Evolutionary conservation across 768 basidiomycete genomes (phyloP).

Genomic region (Leccinellum luteum): DNA sequence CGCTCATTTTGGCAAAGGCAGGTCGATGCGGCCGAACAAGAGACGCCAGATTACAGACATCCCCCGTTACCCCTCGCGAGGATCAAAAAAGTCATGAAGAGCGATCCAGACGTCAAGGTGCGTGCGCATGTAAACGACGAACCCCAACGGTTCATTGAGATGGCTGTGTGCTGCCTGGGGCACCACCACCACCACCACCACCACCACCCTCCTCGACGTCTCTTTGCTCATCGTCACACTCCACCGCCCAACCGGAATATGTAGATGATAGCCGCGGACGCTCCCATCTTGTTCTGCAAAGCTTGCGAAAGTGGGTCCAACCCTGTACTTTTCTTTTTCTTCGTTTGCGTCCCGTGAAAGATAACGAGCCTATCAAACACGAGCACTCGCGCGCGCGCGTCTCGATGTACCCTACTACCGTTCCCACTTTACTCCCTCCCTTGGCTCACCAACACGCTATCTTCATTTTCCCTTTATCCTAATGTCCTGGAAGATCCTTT

Average conservation of each 20-base stretch:
- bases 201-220: neutral
- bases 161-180: neutral
- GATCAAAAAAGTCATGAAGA: conserved; percentile 99
- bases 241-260: neutral
- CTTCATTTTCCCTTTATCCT: neutral
- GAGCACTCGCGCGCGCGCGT: no score
- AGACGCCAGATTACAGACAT: conserved; percentile 84
- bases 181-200: neutral
- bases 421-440: neutral
- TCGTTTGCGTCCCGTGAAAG: neutral
- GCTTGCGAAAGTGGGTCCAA: conserved; percentile 87
- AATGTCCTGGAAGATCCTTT: neutral
- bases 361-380: neutral
- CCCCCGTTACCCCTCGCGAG: conserved; percentile 89
- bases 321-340: conserved; percentile 13
- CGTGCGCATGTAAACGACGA: conserved; percentile 20
- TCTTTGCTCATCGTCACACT: neutral
- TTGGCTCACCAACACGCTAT: neutral
- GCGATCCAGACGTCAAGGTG: conserved; percentile 95
- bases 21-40: conserved; percentile 81
- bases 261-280: conserved; percentile 98
- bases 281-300: conserved; percentile 94
- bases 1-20: conserved; percentile 90
- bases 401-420: no score
- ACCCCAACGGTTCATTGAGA: neutral